Percentiles rank a stretch among this genome's conserved stretches.
phyloP scores from a whole-genome alignment of 1,139 yeast species.

The Yamadazyma taylorii region DNA sequence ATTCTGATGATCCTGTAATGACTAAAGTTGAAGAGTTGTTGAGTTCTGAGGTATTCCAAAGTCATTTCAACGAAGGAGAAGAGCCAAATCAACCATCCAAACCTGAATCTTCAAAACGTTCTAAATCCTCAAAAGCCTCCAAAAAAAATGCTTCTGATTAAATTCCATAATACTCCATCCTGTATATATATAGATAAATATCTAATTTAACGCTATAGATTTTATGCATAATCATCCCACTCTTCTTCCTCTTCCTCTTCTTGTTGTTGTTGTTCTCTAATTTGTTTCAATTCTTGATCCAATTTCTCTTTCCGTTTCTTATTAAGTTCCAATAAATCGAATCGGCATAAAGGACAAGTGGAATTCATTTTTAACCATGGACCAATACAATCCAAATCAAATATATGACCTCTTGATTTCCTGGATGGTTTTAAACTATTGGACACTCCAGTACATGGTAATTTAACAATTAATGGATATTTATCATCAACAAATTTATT shows the following conservation, averaged over 20 bases:
- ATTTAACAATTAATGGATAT: slow-evolving; percentile 74
- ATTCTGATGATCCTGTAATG: slow-evolving; percentile 61
- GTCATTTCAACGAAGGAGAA: slow-evolving; percentile 24
- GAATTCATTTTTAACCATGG: slow-evolving; percentile 83
- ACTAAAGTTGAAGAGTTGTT: slow-evolving; percentile 72
- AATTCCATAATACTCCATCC: neutral
- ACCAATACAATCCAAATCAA: slow-evolving; percentile 86
- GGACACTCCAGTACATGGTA: slow-evolving; percentile 61
- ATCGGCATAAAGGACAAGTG: slow-evolving; percentile 88
- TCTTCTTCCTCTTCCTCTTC: slow-evolving; percentile 66
- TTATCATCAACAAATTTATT: slow-evolving; percentile 67
- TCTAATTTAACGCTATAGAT: neutral
- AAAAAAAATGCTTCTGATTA: neutral
- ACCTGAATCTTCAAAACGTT: no score
- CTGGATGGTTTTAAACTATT: slow-evolving; percentile 6
- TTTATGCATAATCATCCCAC: slow-evolving; percentile 75
- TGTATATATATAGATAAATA: slow-evolving; percentile 2
- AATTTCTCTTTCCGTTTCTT: slow-evolving; percentile 44
- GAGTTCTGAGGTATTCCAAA: slow-evolving; percentile 53
- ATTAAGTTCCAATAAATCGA: slow-evolving; percentile 52
- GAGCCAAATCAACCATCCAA: neutral
- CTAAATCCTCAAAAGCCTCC: neutral
- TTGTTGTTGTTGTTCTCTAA: slow-evolving; percentile 63
- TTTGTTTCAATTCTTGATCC: slow-evolving; percentile 36
- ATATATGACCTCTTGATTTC: slow-evolving; percentile 53